phyloP scores from a whole-genome alignment of 2,329 filamentous ascomycete genomes.

The Pseudogymnoascus sp. region DNA sequence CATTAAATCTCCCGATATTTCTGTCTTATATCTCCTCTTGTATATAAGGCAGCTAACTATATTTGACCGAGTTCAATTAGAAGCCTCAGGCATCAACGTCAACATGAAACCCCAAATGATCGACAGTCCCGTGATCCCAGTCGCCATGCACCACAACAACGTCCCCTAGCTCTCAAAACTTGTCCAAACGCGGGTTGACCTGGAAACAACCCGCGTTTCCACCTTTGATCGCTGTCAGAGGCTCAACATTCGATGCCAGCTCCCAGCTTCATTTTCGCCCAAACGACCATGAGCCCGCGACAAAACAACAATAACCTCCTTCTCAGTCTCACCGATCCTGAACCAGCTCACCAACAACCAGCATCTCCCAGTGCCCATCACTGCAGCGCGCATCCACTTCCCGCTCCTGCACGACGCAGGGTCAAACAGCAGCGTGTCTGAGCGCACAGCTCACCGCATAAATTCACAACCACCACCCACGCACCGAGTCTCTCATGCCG shows the following conservation, averaged over 20 bases:
- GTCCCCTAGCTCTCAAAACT: neutral
- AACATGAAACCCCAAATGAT: neutral
- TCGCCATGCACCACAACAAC: neutral
- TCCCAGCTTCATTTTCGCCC: neutral
- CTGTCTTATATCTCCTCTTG: neutral
- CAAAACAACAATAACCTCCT: neutral
- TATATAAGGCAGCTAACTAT: neutral
- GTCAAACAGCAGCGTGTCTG: constrained; percentile 2
- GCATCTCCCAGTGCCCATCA: neutral
- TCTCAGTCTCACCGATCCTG: neutral
- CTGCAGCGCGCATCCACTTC: neutral
- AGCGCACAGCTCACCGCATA: neutral
- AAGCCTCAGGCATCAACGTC: neutral
- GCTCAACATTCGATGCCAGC: neutral
- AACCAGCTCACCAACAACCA: neutral
- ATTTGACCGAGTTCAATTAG: too few species aligned
- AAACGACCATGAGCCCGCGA: neutral
- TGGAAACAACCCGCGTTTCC: neutral
- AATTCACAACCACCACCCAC: neutral
- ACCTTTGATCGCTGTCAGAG: neutral
- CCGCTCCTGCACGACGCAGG: constrained; percentile 1
- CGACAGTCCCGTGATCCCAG: neutral
- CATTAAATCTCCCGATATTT: too few species aligned
- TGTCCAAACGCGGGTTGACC: neutral
- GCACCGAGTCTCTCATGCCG: neutral